Base-by-base conservation (phyloP, 2,329 filamentous ascomycete species). In the Stachybotrys elegans region DNA sequence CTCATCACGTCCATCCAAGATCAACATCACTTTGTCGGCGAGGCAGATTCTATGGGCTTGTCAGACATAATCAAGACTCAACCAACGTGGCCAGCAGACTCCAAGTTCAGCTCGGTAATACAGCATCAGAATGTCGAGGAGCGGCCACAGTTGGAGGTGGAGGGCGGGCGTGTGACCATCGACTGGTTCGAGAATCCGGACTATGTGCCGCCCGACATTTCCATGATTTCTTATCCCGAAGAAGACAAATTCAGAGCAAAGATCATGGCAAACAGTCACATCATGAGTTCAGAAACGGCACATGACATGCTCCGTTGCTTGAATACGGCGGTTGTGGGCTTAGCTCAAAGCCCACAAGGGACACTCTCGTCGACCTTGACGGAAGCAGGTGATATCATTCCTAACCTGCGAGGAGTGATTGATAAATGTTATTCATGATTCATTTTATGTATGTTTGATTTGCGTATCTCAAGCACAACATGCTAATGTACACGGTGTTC, bases 121-220 rank as follows among this genome's bases (percentile, higher is more conserved):
- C 52, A 54, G 19, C 50, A 55, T 32, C 51, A 53, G 29, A 55
- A 54, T 31, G 47, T 56, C 9, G 49, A 55, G 4, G 54, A 55
- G 12, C 38, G 52, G 16, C 48, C 48, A 6, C 38, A 45, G 5
- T 43, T 46, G 14, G 17, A 42, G 8, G 44, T 50, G 22, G 34
- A 16, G 8, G 43, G 40, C 2, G 22, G 6, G 3, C 25, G 22
- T 13, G 21, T 40, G 1, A 37, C 12, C 20, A 20, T 48, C 5
- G 13, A 47, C 5, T 38, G 23, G 17, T 48, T 45, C 37, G 14
- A 37, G 8, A 47, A 51, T 23, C 40, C 34, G 5, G n/a, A 43
- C 5, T 4, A 37, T 5, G n/a, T 45, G 9, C 25, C 40, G 13
- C 27, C 22, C 1, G 14, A 11, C 8, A 20, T 45, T 1, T 16